Evolutionary conservation across 345 rosid species (phyloP).

Genomic region (Reutealis trisperma): DNA sequence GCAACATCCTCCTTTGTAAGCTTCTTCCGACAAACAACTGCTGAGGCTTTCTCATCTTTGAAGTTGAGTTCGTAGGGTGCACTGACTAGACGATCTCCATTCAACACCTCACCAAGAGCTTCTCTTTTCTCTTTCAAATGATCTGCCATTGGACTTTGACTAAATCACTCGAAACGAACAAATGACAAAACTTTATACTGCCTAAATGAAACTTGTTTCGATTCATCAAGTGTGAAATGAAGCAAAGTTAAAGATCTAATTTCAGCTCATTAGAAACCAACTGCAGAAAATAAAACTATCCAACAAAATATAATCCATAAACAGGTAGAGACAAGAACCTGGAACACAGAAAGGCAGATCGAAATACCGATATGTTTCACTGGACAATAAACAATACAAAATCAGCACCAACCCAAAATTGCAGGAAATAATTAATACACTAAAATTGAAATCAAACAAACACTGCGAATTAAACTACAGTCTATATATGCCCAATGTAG

Average conservation of each 20-base stretch:
- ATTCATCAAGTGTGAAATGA: background rate
- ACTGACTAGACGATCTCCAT: constrained; percentile 81
- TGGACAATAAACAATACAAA: background rate
- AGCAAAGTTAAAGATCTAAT: constrained; percentile 32
- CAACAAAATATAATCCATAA: background rate
- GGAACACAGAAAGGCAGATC: constrained; percentile 19
- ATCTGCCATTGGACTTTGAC: constrained; percentile 35
- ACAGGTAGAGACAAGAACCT: background rate
- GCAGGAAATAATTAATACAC: no score
- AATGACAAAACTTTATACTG: background rate
- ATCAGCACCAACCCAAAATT: background rate
- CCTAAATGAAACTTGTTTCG: no score
- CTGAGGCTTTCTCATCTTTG: constrained; percentile 63
- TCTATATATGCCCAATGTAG: no score
- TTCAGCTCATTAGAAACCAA: background rate
- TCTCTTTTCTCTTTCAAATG: constrained; percentile 73
- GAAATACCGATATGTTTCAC: constrained; percentile 40
- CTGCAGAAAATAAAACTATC: background rate
- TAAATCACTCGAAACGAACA: no score
- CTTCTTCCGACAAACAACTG: constrained; percentile 60
- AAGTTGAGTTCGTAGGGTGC: constrained; percentile 85
- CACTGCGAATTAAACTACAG: no score
- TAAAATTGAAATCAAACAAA: no score
- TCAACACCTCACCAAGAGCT: constrained; percentile 88
- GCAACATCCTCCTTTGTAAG: constrained; percentile 61